Evolutionary conservation across 1,284 basidiomycete species (phyloP), one percentile per base, ranked within the genome.

Genomic region (Kwoniella shivajii): DNA sequence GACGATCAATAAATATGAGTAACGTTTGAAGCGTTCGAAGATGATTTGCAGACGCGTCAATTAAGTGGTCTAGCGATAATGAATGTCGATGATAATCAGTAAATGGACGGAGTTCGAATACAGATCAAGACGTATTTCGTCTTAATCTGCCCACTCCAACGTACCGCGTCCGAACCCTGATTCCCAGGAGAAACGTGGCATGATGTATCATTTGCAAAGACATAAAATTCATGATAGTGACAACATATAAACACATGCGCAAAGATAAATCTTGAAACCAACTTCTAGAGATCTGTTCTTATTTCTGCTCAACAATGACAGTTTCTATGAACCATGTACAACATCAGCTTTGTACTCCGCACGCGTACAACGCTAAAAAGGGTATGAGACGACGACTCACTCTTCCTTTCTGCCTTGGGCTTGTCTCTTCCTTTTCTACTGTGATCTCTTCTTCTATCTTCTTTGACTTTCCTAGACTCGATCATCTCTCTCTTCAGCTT

Each of bases 401-500:
- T 92, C 80, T 92, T 93, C 74, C 88, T 85, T 80, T 94, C 94
- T 34, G 93, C 86, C 73, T 89, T 92, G 6, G 95, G 94, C 76
- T 94, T 97, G 77, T 80, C 85, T 74, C 88, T 85, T 50, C 93
- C 92, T 11, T 86, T 86, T 38, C 90, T 83, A 9, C 90, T 87
- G 71, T 94, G 91, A 73, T 89, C 92, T 72, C 93, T 81, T 66
- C 94, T 82, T 67, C 92, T 85, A 76, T 98, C 95, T 73, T 99
- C 93, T 81, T 97, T 98, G 82, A 89, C 88, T 59, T 88, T 85
- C 52, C 84, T 82, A 6, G 92, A 88, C 47, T 95, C 92, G 72
- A 95, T 78, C 94, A 99, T 97, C 41, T 91, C 92, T 58, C 86
- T 84, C 79, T 97, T 94, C 79, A 97, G 86, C 74, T 88, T 86